phyloP scores from a whole-genome alignment of 2,329 filamentous ascomycete species.

The Ophiostoma tasmaniense region DNA sequence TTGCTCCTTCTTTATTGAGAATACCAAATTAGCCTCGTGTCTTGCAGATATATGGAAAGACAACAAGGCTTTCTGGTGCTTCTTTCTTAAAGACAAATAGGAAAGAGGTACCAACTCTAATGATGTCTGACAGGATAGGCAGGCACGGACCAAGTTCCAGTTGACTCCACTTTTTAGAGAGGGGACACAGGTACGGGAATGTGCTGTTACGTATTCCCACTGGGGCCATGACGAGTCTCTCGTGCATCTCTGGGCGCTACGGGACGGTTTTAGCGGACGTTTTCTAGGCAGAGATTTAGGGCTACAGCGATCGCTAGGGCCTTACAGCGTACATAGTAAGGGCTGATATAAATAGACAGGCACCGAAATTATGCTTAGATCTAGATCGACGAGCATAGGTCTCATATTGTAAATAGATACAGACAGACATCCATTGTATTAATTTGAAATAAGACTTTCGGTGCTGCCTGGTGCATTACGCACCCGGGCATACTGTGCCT shows the following conservation, averaged over 20 bases:
- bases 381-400: background rate
- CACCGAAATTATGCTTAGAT: background rate
- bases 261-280: background rate
- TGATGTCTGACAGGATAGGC: background rate
- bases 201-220: background rate
- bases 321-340: background rate
- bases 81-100: too few species aligned
- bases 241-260: background rate
- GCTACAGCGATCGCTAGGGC: too few species aligned
- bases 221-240: background rate
- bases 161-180: background rate
- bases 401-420: background rate
- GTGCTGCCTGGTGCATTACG: background rate
- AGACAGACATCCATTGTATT: background rate
- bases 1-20: background rate
- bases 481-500: background rate
- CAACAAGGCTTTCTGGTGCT: background rate
- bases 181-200: background rate
- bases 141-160: background rate
- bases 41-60: background rate
- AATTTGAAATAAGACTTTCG: background rate
- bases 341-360: background rate
- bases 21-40: background rate
- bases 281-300: background rate
- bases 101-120: background rate